Evolutionary conservation across 768 basidiomycete species (phyloP), one percentile per base, ranked within the genome.

Genomic region (Suillus lakei): DNA sequence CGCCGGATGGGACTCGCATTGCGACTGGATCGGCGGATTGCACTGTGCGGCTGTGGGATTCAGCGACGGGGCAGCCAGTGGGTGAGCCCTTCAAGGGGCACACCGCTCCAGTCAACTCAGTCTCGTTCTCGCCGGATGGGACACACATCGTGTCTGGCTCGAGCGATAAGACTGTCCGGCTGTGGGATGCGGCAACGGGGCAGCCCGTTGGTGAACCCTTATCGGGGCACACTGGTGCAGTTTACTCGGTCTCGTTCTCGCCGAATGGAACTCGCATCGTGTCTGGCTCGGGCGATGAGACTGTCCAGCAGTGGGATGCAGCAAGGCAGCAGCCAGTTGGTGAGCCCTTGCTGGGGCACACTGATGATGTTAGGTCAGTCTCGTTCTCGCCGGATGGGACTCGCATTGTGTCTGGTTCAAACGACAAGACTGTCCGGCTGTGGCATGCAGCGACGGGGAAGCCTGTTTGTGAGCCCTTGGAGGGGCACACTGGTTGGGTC

Each of bases 311-410:
- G 48, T 66, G 64, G 64, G 43, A 65, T 66, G 59, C 23, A 21
- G 44, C 23, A 16, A 53, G 28, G 10, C 50, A 36, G 18, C 48
- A 46, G 23, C 34, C 9, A 23, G 12, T 64, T 3, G 36, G 48
- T 44, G 48, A 38, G 6, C 65, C 65, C 18, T 39, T 63, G 7
- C 9, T 28, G 6, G 70, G 71, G 21, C 72, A 72, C 32, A 61
- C 13, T 23, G 58, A 68, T 4, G 12, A 3, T 3, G 64, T 72
- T 12, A 62, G 38, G 0, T 66, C 67, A 15, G 32, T 74, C 8
- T 61, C 67, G 15, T 72, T 73, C 30, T 73, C 73, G 3, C 55
- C 53, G 7, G 68, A 70, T 30, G 73, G 70, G 2, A 48, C 38
- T 12, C 67, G 60, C 4, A 68, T 74, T 5, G 71, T 67, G 1